Conservation (phyloP, 208 protist genomes). For the Acanthamoeba culbertsoni region DNA sequence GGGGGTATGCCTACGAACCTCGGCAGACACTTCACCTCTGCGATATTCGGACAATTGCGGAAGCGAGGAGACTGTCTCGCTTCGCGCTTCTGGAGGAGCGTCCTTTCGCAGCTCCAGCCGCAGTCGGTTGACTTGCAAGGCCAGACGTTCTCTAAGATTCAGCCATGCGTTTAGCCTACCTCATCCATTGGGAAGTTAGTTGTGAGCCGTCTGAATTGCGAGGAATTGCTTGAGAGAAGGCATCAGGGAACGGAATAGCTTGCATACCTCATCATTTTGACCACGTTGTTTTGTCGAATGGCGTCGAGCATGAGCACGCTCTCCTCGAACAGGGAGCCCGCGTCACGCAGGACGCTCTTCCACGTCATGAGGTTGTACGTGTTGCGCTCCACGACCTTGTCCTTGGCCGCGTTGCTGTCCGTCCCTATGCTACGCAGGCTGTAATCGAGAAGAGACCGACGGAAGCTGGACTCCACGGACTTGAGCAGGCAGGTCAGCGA, state of each 20-base stretch:
- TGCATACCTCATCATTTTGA: background rate
- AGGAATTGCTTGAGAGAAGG: background rate
- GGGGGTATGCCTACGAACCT: background rate
- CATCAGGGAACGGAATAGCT: background rate
- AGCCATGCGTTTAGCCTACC: background rate
- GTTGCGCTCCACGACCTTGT: slow-evolving; percentile 27
- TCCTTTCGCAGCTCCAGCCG: background rate
- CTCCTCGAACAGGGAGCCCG: background rate
- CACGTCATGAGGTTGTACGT: background rate
- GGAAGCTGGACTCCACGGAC: background rate
- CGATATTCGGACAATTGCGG: background rate
- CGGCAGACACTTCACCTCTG: background rate
- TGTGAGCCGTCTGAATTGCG: background rate
- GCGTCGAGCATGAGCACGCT: background rate
- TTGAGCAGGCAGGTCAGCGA: background rate
- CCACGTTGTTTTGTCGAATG: background rate
- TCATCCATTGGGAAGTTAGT: background rate
- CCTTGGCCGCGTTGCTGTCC: background rate
- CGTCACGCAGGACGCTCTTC: background rate
- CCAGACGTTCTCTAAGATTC: background rate
- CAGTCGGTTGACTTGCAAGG: background rate
- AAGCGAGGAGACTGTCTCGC: too few species aligned
- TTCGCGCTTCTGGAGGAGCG: too few species aligned
- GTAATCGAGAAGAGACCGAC: background rate
- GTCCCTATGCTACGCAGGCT: background rate